Evolutionary conservation across 1,284 basidiomycete genomes (phyloP), one percentile per base, ranked within the genome.

Genomic region (Entoloma clypeatum): DNA sequence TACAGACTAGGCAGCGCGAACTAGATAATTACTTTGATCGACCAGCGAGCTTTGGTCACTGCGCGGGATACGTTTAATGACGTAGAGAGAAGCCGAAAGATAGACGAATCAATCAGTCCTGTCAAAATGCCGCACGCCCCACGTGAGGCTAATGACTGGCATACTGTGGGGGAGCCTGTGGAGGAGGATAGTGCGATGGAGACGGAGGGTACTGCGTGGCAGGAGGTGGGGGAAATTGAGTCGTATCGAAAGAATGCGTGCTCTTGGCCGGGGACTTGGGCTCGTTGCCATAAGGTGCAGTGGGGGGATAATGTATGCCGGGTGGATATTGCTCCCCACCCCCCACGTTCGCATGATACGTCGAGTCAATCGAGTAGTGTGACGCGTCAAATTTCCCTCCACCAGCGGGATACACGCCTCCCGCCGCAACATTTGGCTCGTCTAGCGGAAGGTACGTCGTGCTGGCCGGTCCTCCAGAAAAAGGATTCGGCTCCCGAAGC

Each of bases 371-470:
- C 6, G 41, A 34, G 28, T 43, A 43, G 21, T 35, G 36, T 10
- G 18, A 27, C 27, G 27, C 31, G 43, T 38, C 2, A 46, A 45
- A 11, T 41, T 10, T n/a, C n/a, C n/a, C n/a, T n/a, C n/a, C n/a
- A n/a, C n/a, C n/a, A 3, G 33, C 32, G 7, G 32, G 31, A 21
- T 47, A 36, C 30, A n/a, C 11, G 26, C 41, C 32, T 10, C 35
- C 24, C 4, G 44, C 39, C 10, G 44, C 21, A 5, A 41, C 14
- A 10, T 47, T 27, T 2, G 49, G 45, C 2, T 46, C 40, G 21
- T 50, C 49, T 13, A 56, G 41, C 14, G 53, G 54, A 8, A 56
- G 36, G 19, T 56, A 56, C 9, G 51, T 38, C 1, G 49, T 49
- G 40, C 48, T 51, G 29, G 37, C 44, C 5, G 51, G 44, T 16